Conservation (phyloP, 495 filamentous ascomycete species). For the Tuber borchii region DNA sequence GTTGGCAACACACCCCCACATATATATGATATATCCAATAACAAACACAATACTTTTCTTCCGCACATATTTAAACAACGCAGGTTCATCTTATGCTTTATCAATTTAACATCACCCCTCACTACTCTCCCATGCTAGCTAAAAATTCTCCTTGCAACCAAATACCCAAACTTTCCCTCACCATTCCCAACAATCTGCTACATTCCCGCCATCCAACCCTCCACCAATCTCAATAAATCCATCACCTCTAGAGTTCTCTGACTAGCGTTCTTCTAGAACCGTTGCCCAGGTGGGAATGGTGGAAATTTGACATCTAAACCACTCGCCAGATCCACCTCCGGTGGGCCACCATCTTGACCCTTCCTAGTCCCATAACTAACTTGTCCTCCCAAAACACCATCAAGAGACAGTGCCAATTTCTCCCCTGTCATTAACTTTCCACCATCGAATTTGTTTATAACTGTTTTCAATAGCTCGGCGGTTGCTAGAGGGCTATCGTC, state of each 20-base stretch:
- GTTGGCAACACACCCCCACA: too few species aligned
- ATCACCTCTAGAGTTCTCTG: background rate
- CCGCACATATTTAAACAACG: too few species aligned
- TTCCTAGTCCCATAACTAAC: background rate
- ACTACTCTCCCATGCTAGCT: background rate
- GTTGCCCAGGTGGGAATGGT: background rate
- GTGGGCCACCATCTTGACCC: too few species aligned
- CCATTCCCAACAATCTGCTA: background rate
- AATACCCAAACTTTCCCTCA: too few species aligned
- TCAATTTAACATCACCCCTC: too few species aligned
- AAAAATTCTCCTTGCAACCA: background rate
- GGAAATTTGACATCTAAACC: background rate
- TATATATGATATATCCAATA: too few species aligned
- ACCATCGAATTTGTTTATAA: background rate
- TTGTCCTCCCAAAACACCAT: background rate
- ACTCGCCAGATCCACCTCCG: background rate
- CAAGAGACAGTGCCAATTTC: background rate
- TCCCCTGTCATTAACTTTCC: background rate
- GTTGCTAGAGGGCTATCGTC: background rate
- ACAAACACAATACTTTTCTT: too few species aligned
- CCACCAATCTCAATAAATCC: background rate
- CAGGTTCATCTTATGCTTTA: too few species aligned
- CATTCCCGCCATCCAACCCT: background rate
- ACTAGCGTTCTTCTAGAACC: background rate
- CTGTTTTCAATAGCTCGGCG: background rate